These are phyloP conservation scores for Tubosaeta sp. DNA, from an alignment of 768 basidiomycete species.

Conservation along the genomic window DNA sequence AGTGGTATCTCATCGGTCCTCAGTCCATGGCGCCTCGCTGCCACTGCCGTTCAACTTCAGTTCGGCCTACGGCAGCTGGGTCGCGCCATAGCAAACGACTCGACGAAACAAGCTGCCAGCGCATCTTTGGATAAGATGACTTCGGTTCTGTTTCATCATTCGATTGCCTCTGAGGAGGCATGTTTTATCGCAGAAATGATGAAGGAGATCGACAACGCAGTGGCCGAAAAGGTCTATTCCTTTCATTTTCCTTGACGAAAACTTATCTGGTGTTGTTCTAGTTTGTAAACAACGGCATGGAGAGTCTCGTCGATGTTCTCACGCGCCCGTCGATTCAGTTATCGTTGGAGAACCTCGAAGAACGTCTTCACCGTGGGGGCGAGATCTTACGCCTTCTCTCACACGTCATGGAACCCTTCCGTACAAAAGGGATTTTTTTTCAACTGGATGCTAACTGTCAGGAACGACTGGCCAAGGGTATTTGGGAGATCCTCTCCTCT, in stretches of 20 bases:
- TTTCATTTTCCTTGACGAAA: background rate
- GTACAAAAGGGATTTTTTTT: conserved; percentile 45
- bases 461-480: conserved; percentile 49
- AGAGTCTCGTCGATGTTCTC: conserved; percentile 57
- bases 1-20: conserved; percentile 64
- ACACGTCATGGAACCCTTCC: conserved; percentile 63
- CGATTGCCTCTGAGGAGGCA: conserved; percentile 74
- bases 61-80: conserved; percentile 72
- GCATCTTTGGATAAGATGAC: conserved; percentile 63
- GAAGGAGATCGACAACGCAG: conserved; percentile 57
- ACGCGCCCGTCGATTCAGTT: conserved; percentile 26
- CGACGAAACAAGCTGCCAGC: conserved; percentile 47
- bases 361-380: conserved; percentile 51
- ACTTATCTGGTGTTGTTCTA: conserved; percentile 21
- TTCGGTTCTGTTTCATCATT: conserved; percentile 63
- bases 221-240: conserved; percentile 59
- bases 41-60: conserved; percentile 76
- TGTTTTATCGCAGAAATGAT: conserved; percentile 83
- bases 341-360: conserved; percentile 29
- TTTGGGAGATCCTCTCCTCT: conserved; percentile 44
- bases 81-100: conserved; percentile 57
- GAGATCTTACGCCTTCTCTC: conserved; percentile 69
- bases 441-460: conserved; percentile 45
- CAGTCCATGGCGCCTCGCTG: conserved; percentile 81
- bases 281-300: conserved; percentile 75